Evolutionary conservation across 2,329 filamentous ascomycete genomes (phyloP).

Genomic region (Pseudocercospora fuligena): DNA sequence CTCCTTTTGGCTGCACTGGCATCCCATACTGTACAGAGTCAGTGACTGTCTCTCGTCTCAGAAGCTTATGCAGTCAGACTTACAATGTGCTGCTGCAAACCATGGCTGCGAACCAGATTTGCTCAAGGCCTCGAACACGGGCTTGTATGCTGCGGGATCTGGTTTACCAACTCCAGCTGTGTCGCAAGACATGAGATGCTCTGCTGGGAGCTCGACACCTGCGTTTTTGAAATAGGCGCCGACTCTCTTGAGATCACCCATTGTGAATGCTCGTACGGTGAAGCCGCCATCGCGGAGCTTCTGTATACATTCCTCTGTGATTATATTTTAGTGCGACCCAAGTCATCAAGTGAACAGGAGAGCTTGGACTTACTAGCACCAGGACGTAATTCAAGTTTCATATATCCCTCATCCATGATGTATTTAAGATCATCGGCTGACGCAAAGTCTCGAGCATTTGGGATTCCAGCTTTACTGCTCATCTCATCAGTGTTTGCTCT

Average conservation of each 20-base stretch:
- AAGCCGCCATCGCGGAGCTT: constrained; percentile 54
- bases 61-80: constrained; percentile 63
- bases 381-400: constrained; percentile 38
- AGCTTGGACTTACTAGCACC: constrained; percentile 37
- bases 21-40: constrained; percentile 21
- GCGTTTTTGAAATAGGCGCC: constrained; percentile 55
- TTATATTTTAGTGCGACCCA: not conserved
- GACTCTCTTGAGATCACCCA: constrained; percentile 55
- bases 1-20: constrained; percentile 56
- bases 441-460: constrained; percentile 49
- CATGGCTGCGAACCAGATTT: constrained; percentile 46
- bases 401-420: constrained; percentile 47
- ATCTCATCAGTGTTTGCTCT: not conserved
- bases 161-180: constrained; percentile 55
- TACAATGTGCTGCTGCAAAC: constrained; percentile 64
- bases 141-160: constrained; percentile 52
- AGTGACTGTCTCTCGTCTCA: not conserved
- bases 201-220: constrained; percentile 54
- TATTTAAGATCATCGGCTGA: constrained; percentile 48
- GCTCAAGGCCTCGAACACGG: constrained; percentile 48
- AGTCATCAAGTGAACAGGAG: not conserved
- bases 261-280: constrained; percentile 60
- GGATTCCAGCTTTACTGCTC: constrained; percentile 46
- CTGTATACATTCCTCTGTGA: constrained; percentile 45
- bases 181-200: constrained; percentile 61